Evolutionary conservation across 805 yeast genomes (phyloP).

Genomic region (Yamadazyma endophytica): DNA sequence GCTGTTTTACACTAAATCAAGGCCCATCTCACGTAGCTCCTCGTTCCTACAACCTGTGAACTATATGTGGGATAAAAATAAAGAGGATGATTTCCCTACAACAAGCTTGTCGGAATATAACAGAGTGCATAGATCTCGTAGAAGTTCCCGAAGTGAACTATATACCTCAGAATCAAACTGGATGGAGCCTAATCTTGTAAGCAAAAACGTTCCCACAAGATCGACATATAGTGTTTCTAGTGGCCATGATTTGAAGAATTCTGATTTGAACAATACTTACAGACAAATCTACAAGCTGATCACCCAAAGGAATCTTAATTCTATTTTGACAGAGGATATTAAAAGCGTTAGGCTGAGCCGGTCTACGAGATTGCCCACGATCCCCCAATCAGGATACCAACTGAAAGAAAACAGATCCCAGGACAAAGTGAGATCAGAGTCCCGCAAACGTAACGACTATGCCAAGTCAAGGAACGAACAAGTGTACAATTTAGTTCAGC

Average conservation of each 20-base stretch:
- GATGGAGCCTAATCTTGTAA: conserved; percentile 42
- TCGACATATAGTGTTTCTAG: conserved; percentile 21
- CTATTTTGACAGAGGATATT: conserved; percentile 6
- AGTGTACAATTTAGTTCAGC: neutral
- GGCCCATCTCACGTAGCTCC: conserved; percentile 14
- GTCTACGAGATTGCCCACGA: conserved; percentile 12
- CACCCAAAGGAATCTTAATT: conserved; percentile 26
- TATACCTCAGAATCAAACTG: conserved; percentile 44
- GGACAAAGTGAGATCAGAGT: too few species aligned
- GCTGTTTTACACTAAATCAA: conserved; percentile 18
- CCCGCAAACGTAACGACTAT: too few species aligned
- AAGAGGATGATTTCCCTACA: conserved; percentile 23
- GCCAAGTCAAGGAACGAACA: too few species aligned
- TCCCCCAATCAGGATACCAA: conserved; percentile 11
- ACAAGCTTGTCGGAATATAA: conserved; percentile 36
- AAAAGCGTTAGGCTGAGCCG: conserved; percentile 13
- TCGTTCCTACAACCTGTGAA: conserved; percentile 10
- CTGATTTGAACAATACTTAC: conserved; percentile 27
- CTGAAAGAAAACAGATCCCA: too few species aligned
- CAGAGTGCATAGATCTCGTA: conserved; percentile 23
- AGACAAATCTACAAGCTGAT: conserved; percentile 32
- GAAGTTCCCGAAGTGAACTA: conserved; percentile 38
- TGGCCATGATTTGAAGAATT: conserved; percentile 7
- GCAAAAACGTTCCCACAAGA: conserved; percentile 14
- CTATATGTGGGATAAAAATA: conserved; percentile 1